phyloP scores from a whole-genome alignment of 768 basidiomycete genomes.

The Aureoboletus auriporus region DNA sequence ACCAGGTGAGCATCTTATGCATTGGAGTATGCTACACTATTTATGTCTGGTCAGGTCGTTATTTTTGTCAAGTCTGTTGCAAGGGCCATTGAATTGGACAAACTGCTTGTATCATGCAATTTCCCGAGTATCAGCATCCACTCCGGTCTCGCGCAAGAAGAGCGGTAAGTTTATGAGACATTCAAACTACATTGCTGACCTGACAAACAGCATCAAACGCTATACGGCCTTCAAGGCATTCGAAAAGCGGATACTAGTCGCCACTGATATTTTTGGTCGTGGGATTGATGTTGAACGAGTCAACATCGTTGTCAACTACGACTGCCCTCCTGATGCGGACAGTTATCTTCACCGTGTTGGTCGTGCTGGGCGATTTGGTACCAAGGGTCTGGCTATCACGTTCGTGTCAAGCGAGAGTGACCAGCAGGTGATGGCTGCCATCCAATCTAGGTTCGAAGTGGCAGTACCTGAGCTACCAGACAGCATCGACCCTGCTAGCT shows the following conservation, averaged over 20 bases:
- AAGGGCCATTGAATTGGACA: constrained; percentile 94
- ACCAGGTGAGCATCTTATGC: constrained; percentile 59
- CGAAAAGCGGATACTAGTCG: constrained; percentile 98
- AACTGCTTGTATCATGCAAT: constrained; percentile 92
- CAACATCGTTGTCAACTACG: constrained; percentile 99
- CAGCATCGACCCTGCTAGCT: constrained; percentile 89
- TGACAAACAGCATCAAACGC: constrained; percentile 67
- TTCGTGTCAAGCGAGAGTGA: constrained; percentile 93
- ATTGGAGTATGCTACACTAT: neutral
- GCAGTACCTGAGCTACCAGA: constrained; percentile 94
- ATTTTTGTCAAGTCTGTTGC: constrained; percentile 99
- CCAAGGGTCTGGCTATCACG: constrained; percentile 97
- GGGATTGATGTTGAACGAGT: constrained; percentile 99
- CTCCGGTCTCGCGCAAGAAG: constrained; percentile 90
- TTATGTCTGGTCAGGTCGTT: constrained; percentile 65
- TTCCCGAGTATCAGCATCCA: constrained; percentile 98
- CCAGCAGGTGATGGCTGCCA: constrained; percentile 89
- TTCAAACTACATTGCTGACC: constrained; percentile 1
- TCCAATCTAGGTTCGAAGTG: constrained; percentile 96
- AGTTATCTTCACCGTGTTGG: constrained; percentile 98
- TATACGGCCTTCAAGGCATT: constrained; percentile 99
- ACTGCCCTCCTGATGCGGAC: constrained; percentile 95
- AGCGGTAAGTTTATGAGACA: constrained; percentile 61
- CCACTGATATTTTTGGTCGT: constrained; percentile 98
- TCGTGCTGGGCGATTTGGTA: constrained; percentile 98